Percentiles rank a stretch among this genome's conserved stretches.
These are phyloP conservation scores for Phytophthora citricola DNA, from an alignment of 352 stramenopile genomes.

Conservation along the genomic window DNA sequence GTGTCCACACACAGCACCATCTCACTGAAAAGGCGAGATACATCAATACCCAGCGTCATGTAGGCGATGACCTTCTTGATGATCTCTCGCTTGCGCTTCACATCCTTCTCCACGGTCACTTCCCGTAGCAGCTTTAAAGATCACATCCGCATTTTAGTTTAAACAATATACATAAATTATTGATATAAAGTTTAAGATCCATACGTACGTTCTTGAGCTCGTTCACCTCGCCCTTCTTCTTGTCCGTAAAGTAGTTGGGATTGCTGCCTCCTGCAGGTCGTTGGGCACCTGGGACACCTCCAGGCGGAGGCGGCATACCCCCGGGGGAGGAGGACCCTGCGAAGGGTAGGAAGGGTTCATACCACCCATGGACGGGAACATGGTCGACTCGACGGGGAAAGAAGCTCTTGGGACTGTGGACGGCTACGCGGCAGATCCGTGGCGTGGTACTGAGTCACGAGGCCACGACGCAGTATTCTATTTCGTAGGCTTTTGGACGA, in stretches of 20 bases:
- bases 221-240: slow-evolving; percentile 96
- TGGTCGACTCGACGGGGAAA: slow-evolving; percentile 5
- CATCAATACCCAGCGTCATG: slow-evolving; percentile 99
- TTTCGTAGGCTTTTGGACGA: background rate
- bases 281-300: slow-evolving; percentile 16
- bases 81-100: slow-evolving; percentile 98
- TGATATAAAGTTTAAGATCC: background rate
- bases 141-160: slow-evolving; percentile 2
- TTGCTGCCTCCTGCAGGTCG: slow-evolving; percentile 48
- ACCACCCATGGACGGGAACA: slow-evolving; percentile 40
- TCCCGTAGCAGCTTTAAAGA: slow-evolving; percentile 92
- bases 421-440: slow-evolving; percentile 34
- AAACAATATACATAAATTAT: background rate
- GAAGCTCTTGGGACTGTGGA: slow-evolving; percentile 1
- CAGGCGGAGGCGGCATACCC: slow-evolving; percentile 31
- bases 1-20: slow-evolving; percentile 99
- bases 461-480: slow-evolving; percentile 1
- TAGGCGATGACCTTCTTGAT: slow-evolving; percentile 99
- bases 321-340: slow-evolving; percentile 28
- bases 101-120: slow-evolving; percentile 96
- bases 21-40: slow-evolving; percentile 98
- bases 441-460: slow-evolving; percentile 26
- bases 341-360: slow-evolving; percentile 44
- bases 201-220: slow-evolving; percentile 93
- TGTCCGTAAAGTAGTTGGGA: slow-evolving; percentile 88